Percentiles rank a stretch among this genome's conserved stretches.
Evolutionary conservation across 2,329 filamentous ascomycete species (phyloP).

Genomic region (Calonectria hongkongensis): DNA sequence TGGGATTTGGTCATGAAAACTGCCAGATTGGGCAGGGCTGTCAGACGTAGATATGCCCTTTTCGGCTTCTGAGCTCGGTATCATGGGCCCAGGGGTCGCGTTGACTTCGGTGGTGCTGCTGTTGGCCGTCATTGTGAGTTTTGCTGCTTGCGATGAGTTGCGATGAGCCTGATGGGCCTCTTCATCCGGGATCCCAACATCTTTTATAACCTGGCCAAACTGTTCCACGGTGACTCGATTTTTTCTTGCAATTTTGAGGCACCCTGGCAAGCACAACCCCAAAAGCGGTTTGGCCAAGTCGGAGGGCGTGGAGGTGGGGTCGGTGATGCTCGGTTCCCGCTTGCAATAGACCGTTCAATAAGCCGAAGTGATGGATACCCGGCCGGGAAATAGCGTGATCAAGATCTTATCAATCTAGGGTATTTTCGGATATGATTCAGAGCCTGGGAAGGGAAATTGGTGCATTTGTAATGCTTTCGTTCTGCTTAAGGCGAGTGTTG

Average conservation of each 20-base stretch:
- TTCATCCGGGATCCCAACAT: neutral
- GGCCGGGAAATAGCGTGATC: neutral
- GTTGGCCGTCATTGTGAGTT: slow-evolving; percentile 21
- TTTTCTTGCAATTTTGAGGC: neutral
- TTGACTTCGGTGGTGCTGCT: slow-evolving; percentile 25
- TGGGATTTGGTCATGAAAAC: neutral
- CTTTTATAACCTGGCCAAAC: slow-evolving; percentile 2
- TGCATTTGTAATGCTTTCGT: neutral
- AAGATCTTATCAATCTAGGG: neutral
- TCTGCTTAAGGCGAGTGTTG: neutral
- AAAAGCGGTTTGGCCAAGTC: neutral
- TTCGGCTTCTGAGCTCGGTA: neutral
- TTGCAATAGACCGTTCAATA: neutral
- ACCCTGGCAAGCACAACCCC: neutral
- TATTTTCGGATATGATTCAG: neutral
- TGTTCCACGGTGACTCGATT: neutral
- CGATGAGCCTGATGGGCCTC: neutral
- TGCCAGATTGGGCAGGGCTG: neutral
- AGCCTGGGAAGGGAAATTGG: neutral
- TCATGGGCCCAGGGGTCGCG: neutral
- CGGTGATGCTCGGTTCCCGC: neutral
- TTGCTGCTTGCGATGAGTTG: neutral
- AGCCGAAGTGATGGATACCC: neutral
- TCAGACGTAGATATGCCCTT: neutral
- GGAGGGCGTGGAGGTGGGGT: neutral